Evolutionary conservation across 2,329 filamentous ascomycete species (phyloP), one percentile per base, ranked within the genome.

Genomic region (Fusarium tuaranense): DNA sequence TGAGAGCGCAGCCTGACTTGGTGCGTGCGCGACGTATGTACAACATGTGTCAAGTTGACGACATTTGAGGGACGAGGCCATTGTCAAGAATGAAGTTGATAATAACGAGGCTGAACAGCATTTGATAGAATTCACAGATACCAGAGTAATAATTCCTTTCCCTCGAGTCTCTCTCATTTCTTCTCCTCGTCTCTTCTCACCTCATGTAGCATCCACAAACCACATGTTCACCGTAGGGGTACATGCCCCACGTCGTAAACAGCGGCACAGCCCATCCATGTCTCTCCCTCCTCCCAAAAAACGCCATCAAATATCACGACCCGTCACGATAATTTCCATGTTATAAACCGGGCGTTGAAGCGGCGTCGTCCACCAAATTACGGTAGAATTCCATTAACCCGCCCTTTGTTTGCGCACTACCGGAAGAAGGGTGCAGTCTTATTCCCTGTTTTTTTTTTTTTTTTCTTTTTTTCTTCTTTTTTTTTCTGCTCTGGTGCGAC

Each of bases 281-380:
- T 48, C 48, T 53, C 46, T 12, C 39, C 48, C 34, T 16, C 20
- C 30, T 12, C 10, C 30, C 30, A 32, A 57, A 64, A 55, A 57
- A 38, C 62, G 62, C 62, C 62, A 57, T 64, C 41, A 53, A 59
- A 41, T 38, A 22, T 34, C 62, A 57, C 20, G 48, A 57, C 32
- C 36, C 55, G 25, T 57, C 16, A 34, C 36, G 36, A 58, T 58
- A 58, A 65, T 65, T 46, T 65, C 62, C 51, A 65, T 34, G n/a
- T 41, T 55, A 65, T 34, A 53, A 44, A 34, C 62, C 36, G 20
- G 62, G 62, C 62, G 62, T 64, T 64, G 25, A 44, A 36, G 34
- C 51, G 48, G 62, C 48, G 62, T 34, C n/a, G 22, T 57, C 25
- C 48, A 58, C 51, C 36, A 65, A 65, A 58, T 65, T 44, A 44